Base-by-base conservation (phyloP, 805 yeast species). In the Wickerhamomyces kurtzmanii region DNA sequence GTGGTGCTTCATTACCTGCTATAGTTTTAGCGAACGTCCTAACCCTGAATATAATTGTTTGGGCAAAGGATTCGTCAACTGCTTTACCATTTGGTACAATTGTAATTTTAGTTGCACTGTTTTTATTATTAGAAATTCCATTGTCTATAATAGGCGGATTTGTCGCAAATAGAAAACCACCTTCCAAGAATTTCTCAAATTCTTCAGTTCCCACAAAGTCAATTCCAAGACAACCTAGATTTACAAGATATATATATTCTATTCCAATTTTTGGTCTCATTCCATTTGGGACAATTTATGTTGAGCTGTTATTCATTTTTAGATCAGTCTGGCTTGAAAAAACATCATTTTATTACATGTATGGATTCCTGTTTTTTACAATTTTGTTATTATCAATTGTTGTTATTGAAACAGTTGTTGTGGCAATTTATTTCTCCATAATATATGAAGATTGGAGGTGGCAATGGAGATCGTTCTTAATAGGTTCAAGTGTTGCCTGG, bases 1-100 rank as follows among this genome's bases (percentile, higher is more conserved):
- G 69, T 32, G 76, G 75, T 12, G 65, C 68, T 15, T 34, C 57
- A 4, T 57, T 60, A 53, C 82, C 63, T 15, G 67, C 54, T 23
- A 42, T 55, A 4, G 59, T 75, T 0, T 51, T 81, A 31, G 32
- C 65, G 0, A 57, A 71, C 3, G 58, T 78, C 0, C 48, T 79
- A 15, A 45, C 71, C 15, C 53, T 81, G 33, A 85, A 84, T 48
- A 55, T 71, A 34, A 67, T 85, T 31, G 75, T 81, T 8, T 81
- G 87, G 84, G 78, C 78, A 3, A 67, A 75, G 39, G 77, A 76
- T 36, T 75, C 91, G 1, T 75, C 91, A 1, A 60, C 68, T 27
- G 86, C 89, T 1, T 57, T 83, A 24, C 94, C 94, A 10, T 78
- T 84, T 39, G 79, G 84, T 5, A 77, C 93, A 0, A 65, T 84